Evolutionary conservation across 164 flowering plant species (phyloP).

Genomic region (Stephania yunnanensis): DNA sequence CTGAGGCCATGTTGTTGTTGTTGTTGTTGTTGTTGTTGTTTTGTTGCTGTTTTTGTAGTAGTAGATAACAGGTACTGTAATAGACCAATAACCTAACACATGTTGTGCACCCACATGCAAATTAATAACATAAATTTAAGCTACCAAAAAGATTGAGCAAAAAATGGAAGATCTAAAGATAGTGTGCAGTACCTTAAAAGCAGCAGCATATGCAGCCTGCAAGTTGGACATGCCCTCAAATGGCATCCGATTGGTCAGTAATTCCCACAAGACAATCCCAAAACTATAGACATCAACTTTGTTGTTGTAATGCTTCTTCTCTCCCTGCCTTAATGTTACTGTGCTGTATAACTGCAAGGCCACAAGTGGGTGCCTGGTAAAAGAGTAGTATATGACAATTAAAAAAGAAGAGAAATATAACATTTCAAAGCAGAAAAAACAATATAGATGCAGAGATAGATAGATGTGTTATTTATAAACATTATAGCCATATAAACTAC

Average conservation of each 20-base stretch:
- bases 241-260: constrained; percentile 87
- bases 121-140: neutral
- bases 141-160: too few relatives aligned
- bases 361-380: constrained; percentile 21
- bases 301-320: constrained; percentile 94
- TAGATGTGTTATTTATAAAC: neutral
- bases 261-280: constrained; percentile 92
- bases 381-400: constrained; percentile 13
- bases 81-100: neutral
- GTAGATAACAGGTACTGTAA: neutral
- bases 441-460: neutral
- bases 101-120: neutral
- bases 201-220: constrained; percentile 99
- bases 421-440: neutral
- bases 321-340: constrained; percentile 88
- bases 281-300: constrained; percentile 94
- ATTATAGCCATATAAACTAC: neutral
- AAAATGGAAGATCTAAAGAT: neutral
- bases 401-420: constrained; percentile 4
- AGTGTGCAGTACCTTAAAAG: constrained; percentile 62
- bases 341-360: constrained; percentile 86
- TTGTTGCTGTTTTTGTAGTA: too few relatives aligned
- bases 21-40: too few relatives aligned
- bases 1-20: too few relatives aligned
- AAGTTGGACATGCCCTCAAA: constrained; percentile 97